A percentile compares a stretch with the other conserved stretches of the same genome.
Conservation (phyloP, 2,329 filamentous ascomycete genomes). For the Sclerotinia trifoliorum region DNA sequence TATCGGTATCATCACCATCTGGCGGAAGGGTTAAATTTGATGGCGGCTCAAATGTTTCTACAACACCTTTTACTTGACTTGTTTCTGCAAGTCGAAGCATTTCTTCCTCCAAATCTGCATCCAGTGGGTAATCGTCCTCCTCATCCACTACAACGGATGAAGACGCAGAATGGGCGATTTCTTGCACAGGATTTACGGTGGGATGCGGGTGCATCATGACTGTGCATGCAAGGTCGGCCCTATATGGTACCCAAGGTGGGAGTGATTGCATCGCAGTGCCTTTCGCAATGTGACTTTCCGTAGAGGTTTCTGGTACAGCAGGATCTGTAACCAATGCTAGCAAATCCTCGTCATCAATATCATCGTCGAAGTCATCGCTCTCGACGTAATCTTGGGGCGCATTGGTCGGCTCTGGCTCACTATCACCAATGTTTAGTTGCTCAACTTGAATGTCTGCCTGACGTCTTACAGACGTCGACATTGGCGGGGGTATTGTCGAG, state of each 20-base stretch:
- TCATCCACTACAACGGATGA: neutral
- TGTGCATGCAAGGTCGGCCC: neutral
- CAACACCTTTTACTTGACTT: slow-evolving; percentile 6
- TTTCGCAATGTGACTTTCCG: neutral
- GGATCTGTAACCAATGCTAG: slow-evolving; percentile 26
- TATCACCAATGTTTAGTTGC: slow-evolving; percentile 23
- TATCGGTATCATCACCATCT: slow-evolving; percentile 23
- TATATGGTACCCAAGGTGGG: neutral
- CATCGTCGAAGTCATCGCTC: slow-evolving; percentile 33
- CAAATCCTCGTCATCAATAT: slow-evolving; percentile 34
- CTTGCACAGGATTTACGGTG: neutral
- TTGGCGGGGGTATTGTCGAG: neutral
- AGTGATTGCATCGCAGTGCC: neutral
- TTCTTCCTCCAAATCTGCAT: slow-evolving; percentile 33
- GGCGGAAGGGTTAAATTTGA: slow-evolving; percentile 28
- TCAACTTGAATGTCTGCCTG: slow-evolving; percentile 19
- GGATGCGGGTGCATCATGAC: neutral
- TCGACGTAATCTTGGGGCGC: neutral
- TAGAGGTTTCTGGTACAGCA: slow-evolving; percentile 12
- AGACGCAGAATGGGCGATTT: neutral
- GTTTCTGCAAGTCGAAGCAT: slow-evolving; percentile 31
- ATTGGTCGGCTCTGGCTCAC: neutral
- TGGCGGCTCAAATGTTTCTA: slow-evolving; percentile 30
- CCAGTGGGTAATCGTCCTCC: slow-evolving; percentile 36
- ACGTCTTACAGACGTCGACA: neutral